These are phyloP conservation scores for Hyphopichia wangnamkhiaoensis DNA, from an alignment of 1,139 yeast genomes.

Conservation along the genomic window DNA sequence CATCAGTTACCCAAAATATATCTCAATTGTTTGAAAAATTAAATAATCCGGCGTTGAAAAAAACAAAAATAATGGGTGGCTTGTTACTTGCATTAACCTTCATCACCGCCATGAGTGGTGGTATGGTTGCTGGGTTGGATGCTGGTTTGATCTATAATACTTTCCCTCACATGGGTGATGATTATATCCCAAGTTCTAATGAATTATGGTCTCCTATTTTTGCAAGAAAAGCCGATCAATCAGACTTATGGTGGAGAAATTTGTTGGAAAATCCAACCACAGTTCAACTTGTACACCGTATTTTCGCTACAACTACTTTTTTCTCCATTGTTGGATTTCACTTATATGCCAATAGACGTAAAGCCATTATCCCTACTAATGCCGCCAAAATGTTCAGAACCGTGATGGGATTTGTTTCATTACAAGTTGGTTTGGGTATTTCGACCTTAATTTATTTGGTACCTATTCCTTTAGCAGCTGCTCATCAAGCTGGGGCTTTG, in stretches of 20 bases:
- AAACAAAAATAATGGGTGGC: slow-evolving; percentile 54
- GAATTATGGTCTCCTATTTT: slow-evolving; percentile 81
- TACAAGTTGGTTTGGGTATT: slow-evolving; percentile 87
- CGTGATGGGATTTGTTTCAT: slow-evolving; percentile 76
- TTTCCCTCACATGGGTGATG: slow-evolving; percentile 95
- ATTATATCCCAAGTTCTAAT: slow-evolving; percentile 63
- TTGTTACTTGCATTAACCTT: slow-evolving; percentile 71
- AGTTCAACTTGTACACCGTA: slow-evolving; percentile 89
- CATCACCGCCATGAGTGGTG: slow-evolving; percentile 93
- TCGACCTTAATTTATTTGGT: slow-evolving; percentile 83
- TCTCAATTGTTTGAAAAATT: slow-evolving; percentile 53
- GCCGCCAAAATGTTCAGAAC: slow-evolving; percentile 58
- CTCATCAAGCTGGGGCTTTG: slow-evolving; percentile 97
- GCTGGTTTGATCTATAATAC: slow-evolving; percentile 96
- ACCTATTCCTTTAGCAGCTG: slow-evolving; percentile 90
- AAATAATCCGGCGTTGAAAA: slow-evolving; percentile 52
- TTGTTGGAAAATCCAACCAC: slow-evolving; percentile 94
- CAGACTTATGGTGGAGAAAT: slow-evolving; percentile 90
- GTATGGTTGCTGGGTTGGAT: slow-evolving; percentile 96
- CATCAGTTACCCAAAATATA: slow-evolving; percentile 32
- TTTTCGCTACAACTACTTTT: slow-evolving; percentile 81
- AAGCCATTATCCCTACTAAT: slow-evolving; percentile 58
- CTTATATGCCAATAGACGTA: slow-evolving; percentile 57
- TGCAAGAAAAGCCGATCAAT: slow-evolving; percentile 62
- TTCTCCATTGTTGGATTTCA: slow-evolving; percentile 67